These are phyloP conservation scores for Phycomyces nitens DNA, from an alignment of 192 early-diverging fungal genomes.

Conservation along the genomic window DNA sequence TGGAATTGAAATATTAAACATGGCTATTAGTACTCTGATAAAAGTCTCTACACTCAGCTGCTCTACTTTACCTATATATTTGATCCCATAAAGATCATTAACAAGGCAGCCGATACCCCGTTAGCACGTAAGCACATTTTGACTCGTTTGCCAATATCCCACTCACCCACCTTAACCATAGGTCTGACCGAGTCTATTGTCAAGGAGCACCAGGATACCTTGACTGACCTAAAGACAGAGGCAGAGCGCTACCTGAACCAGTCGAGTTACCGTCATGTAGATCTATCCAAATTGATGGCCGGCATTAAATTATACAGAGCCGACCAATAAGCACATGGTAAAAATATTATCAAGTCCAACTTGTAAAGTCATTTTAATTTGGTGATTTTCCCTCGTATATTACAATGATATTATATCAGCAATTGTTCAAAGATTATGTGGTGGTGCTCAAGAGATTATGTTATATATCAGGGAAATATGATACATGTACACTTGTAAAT, in stretches of 20 bases:
- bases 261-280: not conserved
- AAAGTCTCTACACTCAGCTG: not conserved
- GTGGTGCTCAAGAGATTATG: too few relatives aligned
- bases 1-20: too few relatives aligned
- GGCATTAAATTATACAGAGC: not conserved
- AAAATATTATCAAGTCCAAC: too few relatives aligned
- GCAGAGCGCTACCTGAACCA: not conserved
- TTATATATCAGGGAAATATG: too few relatives aligned
- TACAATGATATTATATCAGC: too few relatives aligned
- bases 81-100: not conserved
- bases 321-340: too few relatives aligned
- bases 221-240: not conserved
- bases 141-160: not conserved
- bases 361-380: too few relatives aligned
- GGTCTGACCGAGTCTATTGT: not conserved
- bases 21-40: conserved; percentile 4
- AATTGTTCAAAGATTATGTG: too few relatives aligned
- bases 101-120: not conserved
- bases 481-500: too few relatives aligned
- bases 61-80: not conserved
- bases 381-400: too few relatives aligned
- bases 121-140: not conserved
- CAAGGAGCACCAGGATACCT: not conserved
- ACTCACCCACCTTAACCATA: not conserved
- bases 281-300: not conserved